Base-by-base conservation (phyloP, 257 asterid genomes). In the Solanum bulbocastanum region DNA sequence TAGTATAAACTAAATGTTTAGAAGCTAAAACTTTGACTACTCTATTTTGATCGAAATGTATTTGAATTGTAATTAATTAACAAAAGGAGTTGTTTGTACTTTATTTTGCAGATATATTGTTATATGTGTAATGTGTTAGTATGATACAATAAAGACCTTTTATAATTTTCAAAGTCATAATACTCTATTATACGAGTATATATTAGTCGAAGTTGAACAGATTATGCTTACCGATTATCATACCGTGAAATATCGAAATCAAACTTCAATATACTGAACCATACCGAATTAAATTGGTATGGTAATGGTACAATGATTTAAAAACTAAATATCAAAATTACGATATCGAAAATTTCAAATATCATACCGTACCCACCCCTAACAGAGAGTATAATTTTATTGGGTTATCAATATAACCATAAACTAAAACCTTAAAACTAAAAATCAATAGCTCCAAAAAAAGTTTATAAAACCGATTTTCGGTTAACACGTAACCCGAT, bases 301-400 rank as follows among this genome's bases (percentile, higher is more conserved):
- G 23, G 1, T 52, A 18, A 52, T 52, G n/a, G 1, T 52, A 52
- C 18, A 52, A 18, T 18, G 10, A 18, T 52, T 52, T 52, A 18
- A 52, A 52, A 52, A 52, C 3, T 0, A 4, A 18, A 18, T 52
- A 52, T 18, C n/a, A 6, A 18, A 52, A 52, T 0, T 52, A 52
- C 0, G 0, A 3, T 56, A 18, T 56, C 10, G 0, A 56, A 18
- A 56, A 3, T 18, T 56, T 56, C 10, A 18, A 56, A 56, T 56
- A 56, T 10, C 4, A 6, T 46, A 44, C 56, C 6, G 8, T 52
- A 18, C 62, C n/a, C 65, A 18, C 23, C 0, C 65, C 23, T 56
- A 52, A 52, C 62, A 18, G 0, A 1, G 62, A 52, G n/a, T 52
- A 56, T 6, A 18, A 56, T 56, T 56, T 56, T 56, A 56, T 56